phyloP scores from a whole-genome alignment of 257 asterid genomes.

The Penstemon davidsonii region DNA sequence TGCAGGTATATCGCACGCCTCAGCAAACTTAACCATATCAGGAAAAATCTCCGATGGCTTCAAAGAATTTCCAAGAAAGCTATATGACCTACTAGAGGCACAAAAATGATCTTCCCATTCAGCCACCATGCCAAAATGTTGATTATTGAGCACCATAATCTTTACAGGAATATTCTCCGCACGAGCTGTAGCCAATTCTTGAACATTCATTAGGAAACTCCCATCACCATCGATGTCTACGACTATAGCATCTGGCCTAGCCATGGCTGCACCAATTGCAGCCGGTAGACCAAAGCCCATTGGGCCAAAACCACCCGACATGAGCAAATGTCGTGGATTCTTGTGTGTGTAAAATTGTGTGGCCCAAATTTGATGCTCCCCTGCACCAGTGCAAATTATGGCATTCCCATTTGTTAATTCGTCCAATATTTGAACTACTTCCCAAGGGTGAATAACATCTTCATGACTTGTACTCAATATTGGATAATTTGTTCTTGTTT shows the following conservation, averaged over 20 bases:
- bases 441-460: constrained; percentile 23
- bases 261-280: constrained; percentile 25
- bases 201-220: constrained; percentile 26
- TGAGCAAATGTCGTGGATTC: constrained; percentile 14
- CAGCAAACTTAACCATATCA: constrained; percentile 30
- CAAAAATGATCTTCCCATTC: constrained; percentile 25
- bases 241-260: constrained; percentile 22
- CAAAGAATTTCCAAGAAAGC: constrained; percentile 19
- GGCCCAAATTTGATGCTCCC: constrained; percentile 28
- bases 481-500: background rate
- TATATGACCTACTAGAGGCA: constrained; percentile 19
- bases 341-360: constrained; percentile 23
- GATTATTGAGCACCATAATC: constrained; percentile 25
- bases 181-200: constrained; percentile 22
- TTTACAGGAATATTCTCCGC: constrained; percentile 22
- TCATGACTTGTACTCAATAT: background rate
- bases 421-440: constrained; percentile 20
- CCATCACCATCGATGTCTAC: constrained; percentile 29
- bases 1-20: constrained; percentile 24
- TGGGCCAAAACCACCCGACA: constrained; percentile 14
- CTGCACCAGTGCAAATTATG: constrained; percentile 23
- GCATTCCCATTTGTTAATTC: constrained; percentile 27
- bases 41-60: constrained; percentile 23
- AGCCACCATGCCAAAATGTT: constrained; percentile 28
- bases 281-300: constrained; percentile 25